Evolutionary conservation across 2,329 filamentous ascomycete genomes (phyloP), one percentile per base, ranked within the genome.

Genomic region (Paraphoma chrysanthemicola): DNA sequence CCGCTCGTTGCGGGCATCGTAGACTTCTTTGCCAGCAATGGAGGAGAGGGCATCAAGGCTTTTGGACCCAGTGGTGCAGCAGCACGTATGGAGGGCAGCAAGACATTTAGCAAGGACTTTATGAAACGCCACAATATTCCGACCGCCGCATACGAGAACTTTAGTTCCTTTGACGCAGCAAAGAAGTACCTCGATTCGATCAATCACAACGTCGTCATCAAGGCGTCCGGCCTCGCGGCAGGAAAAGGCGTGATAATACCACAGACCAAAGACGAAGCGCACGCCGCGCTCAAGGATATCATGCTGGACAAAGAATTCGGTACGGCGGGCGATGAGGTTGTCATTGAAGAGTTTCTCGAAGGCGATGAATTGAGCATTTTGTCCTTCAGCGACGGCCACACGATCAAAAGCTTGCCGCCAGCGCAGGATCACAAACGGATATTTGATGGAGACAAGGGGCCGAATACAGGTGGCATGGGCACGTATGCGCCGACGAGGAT

Each of bases 351-450:
- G 78, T 95, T 91, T 66, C 82, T 99, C 33, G 87, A 91, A 58
- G 95, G 95, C 44, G 92, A 98, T 63, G 95, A 99, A 78, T 83
- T 98, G 60, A 95, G 91, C 72, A 90, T 99, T 62, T 82, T 99
- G 47, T 92, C 90, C 31, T 97, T 99, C 79, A 92, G 89, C 71
- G 95, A 99, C 73, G 95, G 95, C 49, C 90, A 90, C 73, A 90
- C 89, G 1, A 90, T 96, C 74, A 86, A 87, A 72, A 92, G 90
- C 8, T 83, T 98, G 9, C 94, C 94, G 5, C 90, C 95, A 1
- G 94, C 94, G 1, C 95, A 99, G 77, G 95, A 98, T 76, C 95
- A 99, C 82, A 98, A 99, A 85, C 87, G 93, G 60, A 93, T 96
- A 63, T 91, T 90, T 51, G 95, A 99, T 70, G 92, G 91, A 52